phyloP scores from a whole-genome alignment of 78 protist species.

The Creolimax fragrantissima region DNA sequence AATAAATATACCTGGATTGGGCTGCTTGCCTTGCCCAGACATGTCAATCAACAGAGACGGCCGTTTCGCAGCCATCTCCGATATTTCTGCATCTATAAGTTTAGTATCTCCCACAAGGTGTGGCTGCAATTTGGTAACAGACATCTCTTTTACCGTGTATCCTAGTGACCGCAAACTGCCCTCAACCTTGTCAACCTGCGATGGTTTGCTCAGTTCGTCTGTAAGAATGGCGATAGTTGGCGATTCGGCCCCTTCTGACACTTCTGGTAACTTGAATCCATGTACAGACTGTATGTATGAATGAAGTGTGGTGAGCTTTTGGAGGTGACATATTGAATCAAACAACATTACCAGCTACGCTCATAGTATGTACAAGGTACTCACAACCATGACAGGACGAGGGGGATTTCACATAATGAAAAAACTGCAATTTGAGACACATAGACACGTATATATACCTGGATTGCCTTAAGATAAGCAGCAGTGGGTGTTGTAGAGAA shows the following conservation, averaged over 20 bases:
- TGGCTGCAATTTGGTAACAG: too few species aligned
- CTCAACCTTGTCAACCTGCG: background rate
- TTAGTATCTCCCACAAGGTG: too few species aligned
- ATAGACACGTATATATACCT: background rate
- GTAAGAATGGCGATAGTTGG: background rate
- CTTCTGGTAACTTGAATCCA: background rate
- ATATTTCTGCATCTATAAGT: too few species aligned
- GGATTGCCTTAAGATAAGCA: background rate
- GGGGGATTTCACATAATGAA: too few species aligned
- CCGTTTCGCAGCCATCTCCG: background rate
- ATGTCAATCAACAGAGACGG: background rate
- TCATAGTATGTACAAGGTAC: background rate
- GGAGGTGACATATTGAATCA: background rate
- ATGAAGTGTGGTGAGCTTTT: background rate
- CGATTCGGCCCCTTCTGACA: background rate
- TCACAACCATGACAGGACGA: background rate
- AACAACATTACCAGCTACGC: background rate
- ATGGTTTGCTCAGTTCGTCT: background rate
- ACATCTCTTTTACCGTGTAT: too few species aligned
- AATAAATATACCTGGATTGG: background rate
- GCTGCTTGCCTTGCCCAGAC: background rate
- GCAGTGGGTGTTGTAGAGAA: background rate
- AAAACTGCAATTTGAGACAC: background rate
- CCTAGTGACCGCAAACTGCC: background rate
- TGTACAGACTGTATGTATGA: background rate